These are phyloP conservation scores for Diplodia mutila DNA, from an alignment of 2,329 filamentous ascomycete species.

Conservation along the genomic window DNA sequence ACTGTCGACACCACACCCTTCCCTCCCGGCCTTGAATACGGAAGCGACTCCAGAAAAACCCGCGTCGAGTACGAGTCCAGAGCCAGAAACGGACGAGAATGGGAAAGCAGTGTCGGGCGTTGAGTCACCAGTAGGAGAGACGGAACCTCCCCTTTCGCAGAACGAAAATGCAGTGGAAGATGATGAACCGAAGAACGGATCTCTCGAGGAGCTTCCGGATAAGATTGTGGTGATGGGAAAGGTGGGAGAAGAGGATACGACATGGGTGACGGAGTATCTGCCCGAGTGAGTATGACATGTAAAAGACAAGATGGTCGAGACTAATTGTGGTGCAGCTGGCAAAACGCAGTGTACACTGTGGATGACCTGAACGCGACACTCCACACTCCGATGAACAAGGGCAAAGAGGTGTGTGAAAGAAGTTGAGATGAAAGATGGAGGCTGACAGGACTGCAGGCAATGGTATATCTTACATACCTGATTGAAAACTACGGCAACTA, in stretches of 20 bases:
- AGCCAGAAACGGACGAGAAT: background rate
- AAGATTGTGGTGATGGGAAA: slow-evolving; percentile 25
- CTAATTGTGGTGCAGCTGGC: slow-evolving; percentile 18
- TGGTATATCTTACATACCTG: slow-evolving; percentile 34
- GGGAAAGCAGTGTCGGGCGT: background rate
- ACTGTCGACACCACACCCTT: background rate
- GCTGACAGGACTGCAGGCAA: slow-evolving; percentile 24
- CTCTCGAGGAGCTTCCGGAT: background rate
- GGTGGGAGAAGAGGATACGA: slow-evolving; percentile 27
- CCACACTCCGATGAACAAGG: slow-evolving; percentile 32
- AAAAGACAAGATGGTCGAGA: too few species aligned
- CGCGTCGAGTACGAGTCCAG: too few species aligned
- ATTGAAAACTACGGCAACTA: slow-evolving; percentile 34
- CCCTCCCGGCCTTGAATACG: background rate
- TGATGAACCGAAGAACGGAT: background rate
- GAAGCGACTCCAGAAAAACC: background rate
- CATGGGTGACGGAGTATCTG: slow-evolving; percentile 29
- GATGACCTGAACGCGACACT: slow-evolving; percentile 26
- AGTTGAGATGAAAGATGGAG: background rate
- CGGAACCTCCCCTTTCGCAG: background rate
- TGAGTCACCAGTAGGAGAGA: background rate
- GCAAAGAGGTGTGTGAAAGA: slow-evolving; percentile 27
- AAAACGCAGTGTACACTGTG: slow-evolving; percentile 28
- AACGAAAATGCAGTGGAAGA: background rate
- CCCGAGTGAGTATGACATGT: slow-evolving; percentile 10